Base-by-base conservation (phyloP, 192 early-diverging fungal species). In the Coemansia sp. region DNA sequence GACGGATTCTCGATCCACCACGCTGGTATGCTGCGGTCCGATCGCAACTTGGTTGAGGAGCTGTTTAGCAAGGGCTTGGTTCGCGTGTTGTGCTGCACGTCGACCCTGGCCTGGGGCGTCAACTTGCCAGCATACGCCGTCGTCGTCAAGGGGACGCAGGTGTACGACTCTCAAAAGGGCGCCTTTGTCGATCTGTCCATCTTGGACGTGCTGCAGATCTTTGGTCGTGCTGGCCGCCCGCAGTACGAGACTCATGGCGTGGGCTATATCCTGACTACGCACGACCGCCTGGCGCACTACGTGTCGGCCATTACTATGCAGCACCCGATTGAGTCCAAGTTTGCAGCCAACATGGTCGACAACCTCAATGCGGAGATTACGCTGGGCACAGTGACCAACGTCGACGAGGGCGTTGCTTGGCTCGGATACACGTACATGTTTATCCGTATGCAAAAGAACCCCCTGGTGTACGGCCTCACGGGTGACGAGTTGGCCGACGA, bases 171-270 rank as follows among this genome's bases (percentile, higher is more conserved):
- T 19, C 86, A 95, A 52, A 97, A 94, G 74, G 95, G 98, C 60
- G 83, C 84, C 11, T 98, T 94, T 76, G 87, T 92, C 3, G 98
- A 99, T 63, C 81, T 99, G 24, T 95, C 95, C 0, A 93, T 97
- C 66, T 76, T 98, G 48, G 98, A 99, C 73, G 98, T 99, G n/a
- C 81, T 98, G 62, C 98, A 99, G 81, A 99, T 99, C 58, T 98
- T 99, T 72, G 98, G 95, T 62, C 90, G 98, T 71, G 98, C 98
- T 32, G 98, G 98, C 63, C 87, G 93, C 52, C 92, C 92, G 36
- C 88, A 91, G 74, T 95, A 92, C 69, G 97, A 99, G 74, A 83
- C 87, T 14, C 86, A 90, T 43, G 94, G 97, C 63, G 90, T 93
- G 15, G 96, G 93, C n/a, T 94, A 88, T 62, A 97, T 99, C 60